phyloP scores from a whole-genome alignment of 805 yeast genomes.

The Lachancea sp. region DNA sequence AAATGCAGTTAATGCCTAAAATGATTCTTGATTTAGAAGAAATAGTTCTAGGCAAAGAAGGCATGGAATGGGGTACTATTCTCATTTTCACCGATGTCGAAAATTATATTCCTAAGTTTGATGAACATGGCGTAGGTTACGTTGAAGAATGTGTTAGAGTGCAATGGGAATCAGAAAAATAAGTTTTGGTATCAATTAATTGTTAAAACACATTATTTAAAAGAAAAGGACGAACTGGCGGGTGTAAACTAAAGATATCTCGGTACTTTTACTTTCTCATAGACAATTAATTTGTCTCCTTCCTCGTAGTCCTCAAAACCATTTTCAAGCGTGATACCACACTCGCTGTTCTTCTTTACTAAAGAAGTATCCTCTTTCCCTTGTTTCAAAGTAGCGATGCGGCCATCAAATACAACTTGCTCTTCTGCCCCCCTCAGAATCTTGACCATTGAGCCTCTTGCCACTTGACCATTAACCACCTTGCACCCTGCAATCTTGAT shows the following conservation, averaged over 20 bases:
- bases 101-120: slow-evolving; percentile 54
- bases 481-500: slow-evolving; percentile 82
- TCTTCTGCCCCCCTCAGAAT: slow-evolving; percentile 45
- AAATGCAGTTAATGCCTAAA: slow-evolving; percentile 91
- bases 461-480: slow-evolving; percentile 61
- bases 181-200: too few species aligned
- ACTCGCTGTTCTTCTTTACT: slow-evolving; percentile 80
- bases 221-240: not conserved
- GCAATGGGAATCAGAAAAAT: slow-evolving; percentile 60
- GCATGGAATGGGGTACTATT: slow-evolving; percentile 98
- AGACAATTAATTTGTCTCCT: slow-evolving; percentile 72
- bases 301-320: slow-evolving; percentile 59
- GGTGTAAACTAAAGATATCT: slow-evolving; percentile 39
- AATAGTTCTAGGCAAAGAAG: slow-evolving; percentile 45
- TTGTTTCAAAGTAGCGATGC: slow-evolving; percentile 66
- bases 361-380: slow-evolving; percentile 73
- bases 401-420: slow-evolving; percentile 45
- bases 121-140: slow-evolving; percentile 66
- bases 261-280: slow-evolving; percentile 57
- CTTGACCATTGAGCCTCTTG: slow-evolving; percentile 50
- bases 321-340: slow-evolving; percentile 70
- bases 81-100: slow-evolving; percentile 69
- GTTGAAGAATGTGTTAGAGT: slow-evolving; percentile 76
- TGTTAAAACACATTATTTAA: slow-evolving; percentile 6
- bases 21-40: slow-evolving; percentile 76